Percentiles rank a stretch among this genome's conserved stretches.
phyloP scores from a whole-genome alignment of 441 rosid genomes.

The Cnidoscolus chayamansa region DNA sequence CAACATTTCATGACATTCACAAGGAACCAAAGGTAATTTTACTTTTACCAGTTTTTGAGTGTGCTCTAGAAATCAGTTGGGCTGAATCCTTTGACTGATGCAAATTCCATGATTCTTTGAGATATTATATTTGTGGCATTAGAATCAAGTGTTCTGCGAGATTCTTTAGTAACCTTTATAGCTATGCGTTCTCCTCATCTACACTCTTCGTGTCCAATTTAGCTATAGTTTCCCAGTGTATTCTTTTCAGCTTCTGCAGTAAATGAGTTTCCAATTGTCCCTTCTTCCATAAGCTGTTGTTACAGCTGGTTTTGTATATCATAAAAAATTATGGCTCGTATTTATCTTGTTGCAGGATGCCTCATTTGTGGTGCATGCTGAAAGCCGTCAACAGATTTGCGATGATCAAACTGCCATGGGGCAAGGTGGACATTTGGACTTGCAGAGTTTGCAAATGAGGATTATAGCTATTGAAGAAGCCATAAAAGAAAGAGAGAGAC shows the following conservation, averaged over 20 bases:
- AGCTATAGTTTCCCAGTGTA: background rate
- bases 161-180: background rate
- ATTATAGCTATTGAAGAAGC: slow-evolving; percentile 64
- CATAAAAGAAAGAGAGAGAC: slow-evolving; percentile 54
- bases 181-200: slow-evolving; percentile 10
- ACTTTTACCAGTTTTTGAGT: slow-evolving; percentile 9
- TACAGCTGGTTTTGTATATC: slow-evolving; percentile 8
- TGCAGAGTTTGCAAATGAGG: slow-evolving; percentile 53
- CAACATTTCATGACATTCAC: slow-evolving; percentile 28
- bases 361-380: slow-evolving; percentile 24
- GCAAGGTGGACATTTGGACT: slow-evolving; percentile 36
- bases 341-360: slow-evolving; percentile 41
- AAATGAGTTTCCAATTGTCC: background rate
- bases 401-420: slow-evolving; percentile 27
- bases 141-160: background rate
- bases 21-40: slow-evolving; percentile 46
- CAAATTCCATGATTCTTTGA: background rate
- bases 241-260: background rate
- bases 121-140: background rate
- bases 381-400: slow-evolving; percentile 30
- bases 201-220: background rate
- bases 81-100: background rate
- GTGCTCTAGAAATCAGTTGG: slow-evolving; percentile 15
- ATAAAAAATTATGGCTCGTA: slow-evolving; percentile 5
- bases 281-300: slow-evolving; percentile 5